Conservation (phyloP, 192 early-diverging fungal genomes). For the Ambispora gerdemannii region DNA sequence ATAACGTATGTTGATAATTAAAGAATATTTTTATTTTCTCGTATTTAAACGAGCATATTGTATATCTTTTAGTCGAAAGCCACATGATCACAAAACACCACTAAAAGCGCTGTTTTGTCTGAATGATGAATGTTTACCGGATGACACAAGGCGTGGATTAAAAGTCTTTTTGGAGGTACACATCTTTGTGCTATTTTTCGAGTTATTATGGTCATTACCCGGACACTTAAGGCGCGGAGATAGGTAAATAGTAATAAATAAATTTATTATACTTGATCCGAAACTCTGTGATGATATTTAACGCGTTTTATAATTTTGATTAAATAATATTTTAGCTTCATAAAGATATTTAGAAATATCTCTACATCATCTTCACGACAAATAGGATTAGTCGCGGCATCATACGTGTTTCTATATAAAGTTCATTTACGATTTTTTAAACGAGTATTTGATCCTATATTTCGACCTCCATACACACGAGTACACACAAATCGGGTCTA, state of each 20-base stretch:
- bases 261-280: background rate
- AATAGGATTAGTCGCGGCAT: slow-evolving; percentile 7
- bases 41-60: background rate
- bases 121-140: slow-evolving; percentile 16
- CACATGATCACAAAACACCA: slow-evolving; percentile 2
- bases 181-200: background rate
- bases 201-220: background rate
- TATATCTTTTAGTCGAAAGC: background rate
- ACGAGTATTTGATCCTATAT: slow-evolving; percentile 17
- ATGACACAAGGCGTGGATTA: background rate
- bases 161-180: background rate
- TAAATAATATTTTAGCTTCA: background rate
- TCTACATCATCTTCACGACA: background rate
- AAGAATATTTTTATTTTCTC: slow-evolving; percentile 1
- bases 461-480: background rate
- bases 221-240: background rate
- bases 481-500: background rate
- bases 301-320: background rate
- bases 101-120: background rate
- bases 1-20: background rate
- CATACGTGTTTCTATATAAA: slow-evolving; percentile 13
- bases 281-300: background rate
- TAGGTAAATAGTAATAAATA: background rate
- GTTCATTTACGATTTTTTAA: slow-evolving; percentile 16
- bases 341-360: background rate